These are phyloP conservation scores for Vigna unguiculata DNA, from an alignment of 306 rosid genomes.

Conservation along the genomic window DNA sequence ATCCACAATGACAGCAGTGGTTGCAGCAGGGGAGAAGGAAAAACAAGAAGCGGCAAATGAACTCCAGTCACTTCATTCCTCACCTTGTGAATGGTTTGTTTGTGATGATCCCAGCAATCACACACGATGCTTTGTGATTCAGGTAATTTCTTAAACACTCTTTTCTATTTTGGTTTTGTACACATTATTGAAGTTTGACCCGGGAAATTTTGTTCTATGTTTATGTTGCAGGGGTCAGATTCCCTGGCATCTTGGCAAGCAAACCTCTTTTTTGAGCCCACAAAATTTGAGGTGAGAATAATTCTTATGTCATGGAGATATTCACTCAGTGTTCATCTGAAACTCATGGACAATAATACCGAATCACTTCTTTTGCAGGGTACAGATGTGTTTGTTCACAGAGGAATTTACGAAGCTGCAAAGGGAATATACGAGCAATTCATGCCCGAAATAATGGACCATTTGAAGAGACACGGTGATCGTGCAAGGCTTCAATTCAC, in stretches of 20 bases:
- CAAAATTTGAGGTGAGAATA: slow-evolving; percentile 81
- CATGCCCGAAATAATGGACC: slow-evolving; percentile 83
- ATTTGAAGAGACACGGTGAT: slow-evolving; percentile 67
- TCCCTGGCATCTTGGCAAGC: slow-evolving; percentile 95
- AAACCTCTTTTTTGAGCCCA: slow-evolving; percentile 93
- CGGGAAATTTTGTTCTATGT: slow-evolving; percentile 25
- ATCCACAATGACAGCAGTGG: slow-evolving; percentile 88
- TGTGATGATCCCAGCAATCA: slow-evolving; percentile 79
- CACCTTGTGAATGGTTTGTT: slow-evolving; percentile 97
- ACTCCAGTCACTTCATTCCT: slow-evolving; percentile 84
- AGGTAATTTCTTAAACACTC: slow-evolving; percentile 57
- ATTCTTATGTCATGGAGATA: not conserved
- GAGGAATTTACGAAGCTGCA: slow-evolving; percentile 97
- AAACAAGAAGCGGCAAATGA: slow-evolving; percentile 80
- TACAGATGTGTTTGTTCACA: slow-evolving; percentile 79
- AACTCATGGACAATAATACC: too few species aligned
- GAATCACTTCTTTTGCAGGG: slow-evolving; percentile 55
- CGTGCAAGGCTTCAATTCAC: slow-evolving; percentile 84
- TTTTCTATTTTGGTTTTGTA: not conserved
- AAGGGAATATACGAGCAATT: slow-evolving; percentile 88
- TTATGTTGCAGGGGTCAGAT: slow-evolving; percentile 80
- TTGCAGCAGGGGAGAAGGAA: slow-evolving; percentile 86
- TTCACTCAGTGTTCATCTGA: not conserved
- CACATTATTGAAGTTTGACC: slow-evolving; percentile 8
- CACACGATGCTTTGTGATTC: slow-evolving; percentile 89